Base-by-base conservation (phyloP, 306 rosid species). In the Chamaecrista fasciculata region DNA sequence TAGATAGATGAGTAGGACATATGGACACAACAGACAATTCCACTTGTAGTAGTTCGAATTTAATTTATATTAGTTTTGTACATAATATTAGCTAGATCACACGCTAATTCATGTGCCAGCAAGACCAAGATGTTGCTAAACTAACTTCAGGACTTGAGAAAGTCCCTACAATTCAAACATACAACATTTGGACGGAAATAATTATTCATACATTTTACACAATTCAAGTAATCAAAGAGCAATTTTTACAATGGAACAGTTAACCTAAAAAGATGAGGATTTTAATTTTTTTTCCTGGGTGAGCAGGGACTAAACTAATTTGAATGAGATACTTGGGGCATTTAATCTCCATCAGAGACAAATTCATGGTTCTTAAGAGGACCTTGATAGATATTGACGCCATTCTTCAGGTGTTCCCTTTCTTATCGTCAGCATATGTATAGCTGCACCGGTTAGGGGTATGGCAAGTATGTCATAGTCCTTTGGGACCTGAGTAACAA, bases 361-460 rank as follows among this genome's bases (percentile, higher is more conserved):
- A 19, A 26, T 39, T 76, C 77, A 79, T 56, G 80, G 60, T 59
- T 76, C 71, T 19, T 44, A 71, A 31, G 73, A 66, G 24, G 72
- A 74, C 60, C 71, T 78, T 8, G 84, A 52, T 29, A 87, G 76
- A 76, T 87, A 87, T 70, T 84, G 93, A 49, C 80, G 90, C 90
- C 93, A 87, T 76, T 85, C 90, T 68, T 82, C 86, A 11, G 90
- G 90, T 16, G 88, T 87, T 65, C 85, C 87, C 81, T 75, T 77
- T 78, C 87, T 80, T 69, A 73, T 62, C 44, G 52, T 81, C 74
- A 87, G 75, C 87, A 80, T 85, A 64, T 43, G 76, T 37, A 85
- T 44, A 2, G 93, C 88, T 14, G 84, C 77, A 40, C 43, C 85
- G 18, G 90, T 82, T 65, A 87, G 83, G 6, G 93, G 93, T 58